Percentiles rank a stretch among this genome's conserved stretches.
Evolutionary conservation across 345 rosid species (phyloP).

Genomic region (Populus ilicifolia): DNA sequence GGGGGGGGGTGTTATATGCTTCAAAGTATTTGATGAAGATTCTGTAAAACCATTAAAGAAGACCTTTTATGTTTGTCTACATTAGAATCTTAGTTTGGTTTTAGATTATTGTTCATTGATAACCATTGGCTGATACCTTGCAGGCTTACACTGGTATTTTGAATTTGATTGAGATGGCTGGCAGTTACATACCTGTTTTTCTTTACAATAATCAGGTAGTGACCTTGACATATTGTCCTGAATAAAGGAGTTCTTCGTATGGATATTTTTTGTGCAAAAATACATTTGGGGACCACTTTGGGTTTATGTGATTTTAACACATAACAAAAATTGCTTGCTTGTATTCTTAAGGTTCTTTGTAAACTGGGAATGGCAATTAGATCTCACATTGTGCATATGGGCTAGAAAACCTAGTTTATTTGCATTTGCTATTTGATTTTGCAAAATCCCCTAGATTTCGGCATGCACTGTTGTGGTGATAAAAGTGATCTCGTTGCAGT

Average conservation of each 20-base stretch:
- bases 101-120: not conserved
- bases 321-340: not conserved
- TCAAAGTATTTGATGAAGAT: not conserved
- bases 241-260: not conserved
- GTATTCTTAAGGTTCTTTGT: not conserved
- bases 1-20: not conserved
- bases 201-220: slow-evolving; percentile 85
- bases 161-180: slow-evolving; percentile 65
- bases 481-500: not conserved
- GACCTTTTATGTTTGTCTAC: not conserved
- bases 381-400: not conserved
- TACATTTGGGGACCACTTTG: not conserved
- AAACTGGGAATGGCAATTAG: not conserved
- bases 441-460: not conserved
- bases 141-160: slow-evolving; percentile 82
- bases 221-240: not conserved
- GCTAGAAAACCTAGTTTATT: not conserved
- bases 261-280: no score
- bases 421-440: not conserved
- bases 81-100: not conserved
- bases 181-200: slow-evolving; percentile 56
- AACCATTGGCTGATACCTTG: slow-evolving; percentile 25
- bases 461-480: not conserved
- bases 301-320: not conserved
- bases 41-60: not conserved